These are phyloP conservation scores for Malassezia globosa DNA, from an alignment of 1,284 basidiomycete genomes.

Conservation along the genomic window DNA sequence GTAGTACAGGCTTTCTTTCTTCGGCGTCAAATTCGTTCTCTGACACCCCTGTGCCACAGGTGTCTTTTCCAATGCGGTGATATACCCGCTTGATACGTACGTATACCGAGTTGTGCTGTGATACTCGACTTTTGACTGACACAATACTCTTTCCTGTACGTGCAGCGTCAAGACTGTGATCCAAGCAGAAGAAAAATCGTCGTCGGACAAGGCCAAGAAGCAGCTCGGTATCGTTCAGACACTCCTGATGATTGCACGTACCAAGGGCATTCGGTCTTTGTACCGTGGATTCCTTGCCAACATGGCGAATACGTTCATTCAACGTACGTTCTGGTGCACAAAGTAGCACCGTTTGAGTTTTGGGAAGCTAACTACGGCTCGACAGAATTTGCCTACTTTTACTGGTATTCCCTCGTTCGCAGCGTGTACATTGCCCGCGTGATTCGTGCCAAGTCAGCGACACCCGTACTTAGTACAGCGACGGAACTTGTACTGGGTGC, in stretches of 20 bases:
- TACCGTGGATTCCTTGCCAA: conserved; percentile 93
- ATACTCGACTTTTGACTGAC: no score
- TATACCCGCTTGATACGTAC: conserved; percentile 83
- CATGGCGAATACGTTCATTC: conserved; percentile 94
- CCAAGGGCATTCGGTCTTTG: conserved; percentile 53
- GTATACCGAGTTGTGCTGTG: no score
- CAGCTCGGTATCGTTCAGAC: conserved; percentile 37
- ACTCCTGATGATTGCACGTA: conserved; percentile 32
- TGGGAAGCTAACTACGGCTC: conserved; percentile 53
- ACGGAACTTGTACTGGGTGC: conserved; percentile 67
- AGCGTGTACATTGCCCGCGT: conserved; percentile 55
- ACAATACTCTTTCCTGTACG: neutral
- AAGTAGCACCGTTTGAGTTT: no score
- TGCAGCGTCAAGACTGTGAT: conserved; percentile 84
- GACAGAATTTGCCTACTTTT: conserved; percentile 99
- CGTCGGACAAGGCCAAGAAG: conserved; percentile 49
- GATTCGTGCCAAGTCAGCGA: conserved; percentile 10
- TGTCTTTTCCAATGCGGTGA: conserved; percentile 52
- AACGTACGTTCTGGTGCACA: no score
- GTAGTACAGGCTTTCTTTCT: no score
- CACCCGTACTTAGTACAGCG: conserved; percentile 29
- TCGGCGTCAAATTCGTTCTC: no score
- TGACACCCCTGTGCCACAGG: conserved; percentile 13
- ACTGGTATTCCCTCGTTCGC: conserved; percentile 89
- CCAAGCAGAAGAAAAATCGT: conserved; percentile 54